Base-by-base conservation (phyloP, 2,329 filamentous ascomycete genomes). In the Lasiodiplodia hormozganensis region DNA sequence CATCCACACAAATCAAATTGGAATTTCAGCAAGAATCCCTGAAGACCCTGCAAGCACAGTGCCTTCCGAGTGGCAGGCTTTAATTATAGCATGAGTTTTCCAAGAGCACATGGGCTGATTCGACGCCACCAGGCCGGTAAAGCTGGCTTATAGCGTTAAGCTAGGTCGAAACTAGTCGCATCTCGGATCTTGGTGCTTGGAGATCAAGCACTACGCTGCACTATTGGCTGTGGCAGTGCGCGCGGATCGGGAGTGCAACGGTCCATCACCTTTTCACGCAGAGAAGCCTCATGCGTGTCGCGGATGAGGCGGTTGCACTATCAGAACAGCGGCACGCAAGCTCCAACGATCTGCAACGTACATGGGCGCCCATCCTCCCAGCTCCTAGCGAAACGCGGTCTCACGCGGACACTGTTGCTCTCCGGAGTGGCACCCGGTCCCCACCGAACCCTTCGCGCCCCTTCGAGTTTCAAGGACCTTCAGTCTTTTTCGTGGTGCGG, bases 401-500 rank as follows among this genome's bases (percentile, higher is more conserved):
- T 18, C 25, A 53, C 23, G 51, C 51, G 51, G 51, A 18, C 21
- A 21, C 23, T 28, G 23, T 28, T 53, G 43, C 51, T 21, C 11
- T 8, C 51, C 51, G 25, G 21, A 34, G 51, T 28, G 16, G 14
- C 23, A 53, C 11, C 11, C 12, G 21, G n/a, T 28, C 11, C 21
- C 51, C 21, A 28, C 51, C 21, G 23, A 18, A 11, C 3, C 47
- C 23, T 18, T 6, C 14, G 51, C 11, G 51, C n/a, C 21, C 58
- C 23, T 25, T 62, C 40, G 8, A 28, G 43, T 21, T 36, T 21
- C 58, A 51, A 18, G 31, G 16, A 18, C 40, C 40, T 34, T 21
- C 40, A 49, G 25, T 62, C 40, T 28, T 23, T 62, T 47, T 60
- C 58, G 40, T 36, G 16, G 31, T 62, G 58, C 40, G 40, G 58